Evolutionary conservation across 306 rosid genomes (phyloP).

Genomic region (Malus sieversii): DNA sequence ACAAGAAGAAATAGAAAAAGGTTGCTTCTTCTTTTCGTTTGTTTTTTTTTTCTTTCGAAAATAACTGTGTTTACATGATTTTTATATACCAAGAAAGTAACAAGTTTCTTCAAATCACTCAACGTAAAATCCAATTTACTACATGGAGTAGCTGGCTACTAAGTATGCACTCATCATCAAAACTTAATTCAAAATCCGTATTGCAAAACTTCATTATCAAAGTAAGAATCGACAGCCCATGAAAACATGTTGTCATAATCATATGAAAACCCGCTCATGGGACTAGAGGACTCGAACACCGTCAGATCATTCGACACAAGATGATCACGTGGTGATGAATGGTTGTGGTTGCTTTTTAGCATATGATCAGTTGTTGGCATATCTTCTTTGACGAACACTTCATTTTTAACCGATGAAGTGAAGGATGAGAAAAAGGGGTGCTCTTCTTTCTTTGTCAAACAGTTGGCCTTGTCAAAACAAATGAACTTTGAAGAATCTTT

Average conservation of each 20-base stretch:
- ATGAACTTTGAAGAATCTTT: slow-evolving; percentile 22
- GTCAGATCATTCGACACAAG: slow-evolving; percentile 20
- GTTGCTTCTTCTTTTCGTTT: background rate
- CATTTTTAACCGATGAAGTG: background rate
- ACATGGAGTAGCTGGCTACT: background rate
- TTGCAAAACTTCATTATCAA: background rate
- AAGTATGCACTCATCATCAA: background rate
- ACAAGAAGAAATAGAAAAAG: background rate
- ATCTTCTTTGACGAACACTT: background rate
- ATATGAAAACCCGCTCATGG: background rate
- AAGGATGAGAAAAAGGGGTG: slow-evolving; percentile 17
- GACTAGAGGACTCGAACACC: slow-evolving; percentile 8
- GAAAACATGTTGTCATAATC: background rate
- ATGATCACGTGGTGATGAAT: slow-evolving; percentile 20
- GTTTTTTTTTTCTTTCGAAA: too few relatives aligned
- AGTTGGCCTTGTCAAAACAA: slow-evolving; percentile 28
- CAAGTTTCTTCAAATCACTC: background rate
- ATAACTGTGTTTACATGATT: background rate
- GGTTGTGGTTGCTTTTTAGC: background rate
- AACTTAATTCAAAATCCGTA: background rate
- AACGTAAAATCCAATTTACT: too few relatives aligned
- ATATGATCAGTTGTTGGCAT: background rate
- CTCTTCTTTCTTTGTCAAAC: background rate
- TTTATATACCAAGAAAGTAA: background rate
- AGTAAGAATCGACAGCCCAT: background rate